Base-by-base conservation (phyloP, 148 eudicot genomes). In the Chenopodium album region DNA sequence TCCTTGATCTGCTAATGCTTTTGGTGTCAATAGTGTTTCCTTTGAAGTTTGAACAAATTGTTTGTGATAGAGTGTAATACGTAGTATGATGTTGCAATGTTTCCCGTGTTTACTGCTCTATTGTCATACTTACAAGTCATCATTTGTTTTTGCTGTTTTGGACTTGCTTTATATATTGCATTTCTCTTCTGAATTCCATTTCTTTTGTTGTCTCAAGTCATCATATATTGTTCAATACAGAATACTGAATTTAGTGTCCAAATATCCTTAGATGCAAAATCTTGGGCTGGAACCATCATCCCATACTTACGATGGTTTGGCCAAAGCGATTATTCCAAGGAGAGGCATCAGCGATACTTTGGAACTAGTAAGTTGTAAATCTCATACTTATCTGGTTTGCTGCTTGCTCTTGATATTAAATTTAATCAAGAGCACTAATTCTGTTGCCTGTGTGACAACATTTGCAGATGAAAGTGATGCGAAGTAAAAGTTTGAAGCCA, bases 251-350 rank as follows among this genome's bases (percentile, higher is more conserved):
- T 50, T 47, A 67, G 46, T 76, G 48, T 20, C 46, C 52, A 71
- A 41, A 23, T 82, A 84, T 86, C 78, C 84, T 69, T 86, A 95
- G 98, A 94, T 96, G 98, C 92, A 91, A 90, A 84, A 76, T 83
- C 89, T 96, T 85, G 99, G 98, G 62, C 48, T 96, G 86, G 89
- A 91, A 88, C 95, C 90, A 37, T 88, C 99, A 65, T 32, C 83
- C 75, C 28, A 65, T 80, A 87, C 91, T 76, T 92, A 87, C 82
- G 87, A 91, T 84, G 94, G 95, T 85, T 87, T 90, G 70, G 85
- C 90, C 79, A 92, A 85, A 87, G 95, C 92, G 83, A 83, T 88
- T 85, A 84, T 89, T 70, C 64, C 85, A 34, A 84, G 73, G 64
- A 86, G 87, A 83, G 86, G 89, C 54, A 82, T 85, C 81, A 70